Evolutionary conservation across 805 yeast species (phyloP).

Genomic region (Candida insectorum): DNA sequence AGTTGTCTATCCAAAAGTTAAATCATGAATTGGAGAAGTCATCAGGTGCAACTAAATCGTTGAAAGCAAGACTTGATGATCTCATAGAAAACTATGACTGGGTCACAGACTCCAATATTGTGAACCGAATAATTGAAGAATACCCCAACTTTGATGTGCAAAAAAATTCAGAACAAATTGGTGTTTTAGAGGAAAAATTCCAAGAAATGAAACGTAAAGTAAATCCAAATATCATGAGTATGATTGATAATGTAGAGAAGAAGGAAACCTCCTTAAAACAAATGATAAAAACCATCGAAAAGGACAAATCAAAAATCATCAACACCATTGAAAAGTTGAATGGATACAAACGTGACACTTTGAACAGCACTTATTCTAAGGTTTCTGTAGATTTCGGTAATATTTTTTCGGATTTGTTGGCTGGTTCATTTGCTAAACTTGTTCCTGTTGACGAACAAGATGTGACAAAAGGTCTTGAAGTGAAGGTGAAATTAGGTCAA

Average conservation of each 20-base stretch:
- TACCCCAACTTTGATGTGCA: conserved; percentile 61
- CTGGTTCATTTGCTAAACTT: conserved; percentile 85
- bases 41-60: conserved; percentile 29
- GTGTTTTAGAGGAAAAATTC: conserved; percentile 54
- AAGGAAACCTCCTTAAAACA: conserved; percentile 72
- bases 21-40: conserved; percentile 54
- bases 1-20: conserved; percentile 51
- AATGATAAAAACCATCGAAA: conserved; percentile 84
- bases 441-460: conserved; percentile 79
- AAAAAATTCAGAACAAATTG: conserved; percentile 57
- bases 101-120: conserved; percentile 64
- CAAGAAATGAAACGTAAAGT: conserved; percentile 76
- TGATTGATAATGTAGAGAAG: conserved; percentile 88
- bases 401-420: conserved; percentile 83
- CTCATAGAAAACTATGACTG: conserved; percentile 62
- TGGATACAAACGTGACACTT: conserved; percentile 78
- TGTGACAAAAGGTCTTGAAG: conserved; percentile 86
- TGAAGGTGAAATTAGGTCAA: conserved; percentile 82
- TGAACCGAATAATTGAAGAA: conserved; percentile 55
- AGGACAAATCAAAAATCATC: conserved; percentile 84
- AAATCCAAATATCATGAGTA: conserved; percentile 81
- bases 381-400: conserved; percentile 88
- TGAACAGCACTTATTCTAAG: conserved; percentile 79
- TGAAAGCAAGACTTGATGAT: conserved; percentile 39
- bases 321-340: conserved; percentile 82